Base-by-base conservation (phyloP, 2,329 filamentous ascomycete genomes). In the Parafenestella ontariensis region DNA sequence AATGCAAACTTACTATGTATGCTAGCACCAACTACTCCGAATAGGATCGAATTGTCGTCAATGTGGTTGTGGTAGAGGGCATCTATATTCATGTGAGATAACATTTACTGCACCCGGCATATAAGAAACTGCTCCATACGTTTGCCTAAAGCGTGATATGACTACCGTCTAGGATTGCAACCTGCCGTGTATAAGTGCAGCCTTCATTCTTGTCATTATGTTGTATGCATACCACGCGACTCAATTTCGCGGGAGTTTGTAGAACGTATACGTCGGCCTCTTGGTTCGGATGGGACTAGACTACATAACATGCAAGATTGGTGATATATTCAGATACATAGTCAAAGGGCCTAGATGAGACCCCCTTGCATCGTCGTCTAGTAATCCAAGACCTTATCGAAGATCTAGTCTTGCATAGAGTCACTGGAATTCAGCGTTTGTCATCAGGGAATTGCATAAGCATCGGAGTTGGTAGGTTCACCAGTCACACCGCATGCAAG, bases 181-280 rank as follows among this genome's bases (percentile, higher is more conserved):
- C 44, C 54, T 15, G 37, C 54, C 2, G 23, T 64, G 70, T 13
- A 69, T 72, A 64, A 68, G 63, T 33, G 66, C 68, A 5, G 70
- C 65, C 7, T 65, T 73, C 33, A 64, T 69, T 6, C 61, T 73
- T 8, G 56, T 60, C 10, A n/a, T n/a, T n/a, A n/a, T n/a, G n/a
- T n/a, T n/a, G n/a, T n/a, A n/a, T n/a, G n/a, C n/a, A n/a, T n/a
- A n/a, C n/a, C n/a, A n/a, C n/a, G n/a, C n/a, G n/a, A n/a, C n/a
- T n/a, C n/a, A n/a, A n/a, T n/a, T n/a, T n/a, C n/a, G n/a, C n/a
- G n/a, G n/a, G n/a, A n/a, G n/a, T n/a, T n/a, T n/a, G n/a, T n/a
- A n/a, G n/a, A n/a, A n/a, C n/a, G n/a, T n/a, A n/a, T n/a, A n/a
- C n/a, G n/a, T n/a, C n/a, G n/a, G n/a, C n/a, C n/a, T n/a, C n/a